Percentiles rank a stretch among this genome's conserved stretches.
phyloP scores from a whole-genome alignment of 225 moss, liverwort and hornwort species.

The Anthoceros angustus region DNA sequence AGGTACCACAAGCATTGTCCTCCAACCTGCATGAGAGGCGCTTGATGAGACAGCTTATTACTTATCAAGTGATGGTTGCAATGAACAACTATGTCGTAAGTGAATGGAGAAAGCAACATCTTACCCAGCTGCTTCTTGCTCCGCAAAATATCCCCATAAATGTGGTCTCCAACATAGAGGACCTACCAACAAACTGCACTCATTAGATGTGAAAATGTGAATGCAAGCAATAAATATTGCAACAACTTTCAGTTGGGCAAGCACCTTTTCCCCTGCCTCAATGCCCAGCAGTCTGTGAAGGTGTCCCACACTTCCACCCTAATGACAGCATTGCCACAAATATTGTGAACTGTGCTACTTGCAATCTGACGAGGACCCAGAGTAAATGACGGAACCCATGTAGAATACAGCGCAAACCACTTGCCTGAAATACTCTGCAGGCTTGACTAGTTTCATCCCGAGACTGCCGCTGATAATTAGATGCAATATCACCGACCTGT shows the following conservation, averaged over 20 bases:
- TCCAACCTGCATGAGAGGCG: slow-evolving; percentile 43
- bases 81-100: slow-evolving; percentile 3
- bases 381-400: no score
- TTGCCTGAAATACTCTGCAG: slow-evolving; percentile 84
- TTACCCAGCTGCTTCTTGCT: slow-evolving; percentile 96
- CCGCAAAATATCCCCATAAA: slow-evolving; percentile 89
- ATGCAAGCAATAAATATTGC: not conserved
- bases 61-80: not conserved
- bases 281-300: not conserved
- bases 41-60: not conserved
- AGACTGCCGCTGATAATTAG: slow-evolving; percentile 15
- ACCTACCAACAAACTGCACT: slow-evolving; percentile 29
- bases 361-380: no score
- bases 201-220: not conserved
- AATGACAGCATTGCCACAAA: not conserved
- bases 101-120: not conserved
- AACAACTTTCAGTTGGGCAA: not conserved
- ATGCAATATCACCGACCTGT: slow-evolving; percentile 51
- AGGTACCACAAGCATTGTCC: slow-evolving; percentile 93
- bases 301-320: slow-evolving; percentile 3
- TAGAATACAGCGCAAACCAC: not conserved
- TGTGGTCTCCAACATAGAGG: slow-evolving; percentile 89
- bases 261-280: not conserved
- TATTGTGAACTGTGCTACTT: not conserved
- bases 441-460: slow-evolving; percentile 24